Evolutionary conservation across 306 rosid species (phyloP).

Genomic region (Fragaria ananassa): DNA sequence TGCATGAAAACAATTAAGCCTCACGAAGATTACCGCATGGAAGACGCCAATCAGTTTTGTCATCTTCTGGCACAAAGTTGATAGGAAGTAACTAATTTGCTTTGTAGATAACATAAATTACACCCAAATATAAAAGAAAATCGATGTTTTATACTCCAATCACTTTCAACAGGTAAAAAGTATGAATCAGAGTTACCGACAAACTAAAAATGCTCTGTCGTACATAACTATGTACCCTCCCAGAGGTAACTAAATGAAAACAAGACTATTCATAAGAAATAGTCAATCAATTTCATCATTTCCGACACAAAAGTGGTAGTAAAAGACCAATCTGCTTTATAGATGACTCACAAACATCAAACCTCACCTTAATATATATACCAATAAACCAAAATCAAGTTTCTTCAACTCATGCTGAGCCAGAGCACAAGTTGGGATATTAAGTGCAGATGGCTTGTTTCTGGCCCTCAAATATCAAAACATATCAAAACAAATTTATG

Average conservation of each 20-base stretch:
- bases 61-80: constrained; percentile 44
- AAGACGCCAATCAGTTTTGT: not conserved
- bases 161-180: not conserved
- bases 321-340: constrained; percentile 49
- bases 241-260: constrained; percentile 12
- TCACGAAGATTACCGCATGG: too few relatives aligned
- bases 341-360: constrained; percentile 37
- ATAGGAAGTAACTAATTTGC: constrained; percentile 37
- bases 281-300: constrained; percentile 18
- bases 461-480: constrained; percentile 35
- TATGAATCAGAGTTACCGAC: not conserved
- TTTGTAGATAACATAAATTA: constrained; percentile 48
- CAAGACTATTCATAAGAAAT: constrained; percentile 3
- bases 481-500: constrained; percentile 1
- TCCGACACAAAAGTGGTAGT: constrained; percentile 42
- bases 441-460: constrained; percentile 36
- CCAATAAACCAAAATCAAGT: not conserved
- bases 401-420: constrained; percentile 23
- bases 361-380: not conserved
- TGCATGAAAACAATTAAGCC: not conserved
- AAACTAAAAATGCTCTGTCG: not conserved
- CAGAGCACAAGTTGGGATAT: constrained; percentile 13
- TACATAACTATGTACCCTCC: not conserved
- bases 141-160: not conserved
- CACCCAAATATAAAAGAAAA: not conserved